Evolutionary conservation across 257 asterid species (phyloP).

Genomic region (Paraleonurus japonicus): DNA sequence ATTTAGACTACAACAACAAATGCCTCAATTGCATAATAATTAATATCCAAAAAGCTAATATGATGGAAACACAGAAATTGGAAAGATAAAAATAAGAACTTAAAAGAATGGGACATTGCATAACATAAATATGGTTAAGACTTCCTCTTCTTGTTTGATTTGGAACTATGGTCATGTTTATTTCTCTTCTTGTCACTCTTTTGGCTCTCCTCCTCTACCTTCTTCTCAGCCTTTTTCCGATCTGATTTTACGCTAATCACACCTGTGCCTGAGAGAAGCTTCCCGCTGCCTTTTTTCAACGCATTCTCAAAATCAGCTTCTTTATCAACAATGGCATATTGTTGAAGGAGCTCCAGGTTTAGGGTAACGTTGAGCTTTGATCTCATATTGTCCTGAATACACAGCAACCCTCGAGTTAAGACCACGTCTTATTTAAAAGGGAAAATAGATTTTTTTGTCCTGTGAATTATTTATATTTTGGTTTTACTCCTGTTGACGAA

Average conservation of each 20-base stretch:
- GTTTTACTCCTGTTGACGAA: no score
- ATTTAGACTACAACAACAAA: background rate
- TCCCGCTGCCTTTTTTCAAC: slow-evolving; percentile 53
- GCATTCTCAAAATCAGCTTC: slow-evolving; percentile 78
- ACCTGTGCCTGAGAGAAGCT: slow-evolving; percentile 44
- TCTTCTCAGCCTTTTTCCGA: slow-evolving; percentile 39
- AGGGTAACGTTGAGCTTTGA: slow-evolving; percentile 41
- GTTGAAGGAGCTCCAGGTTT: slow-evolving; percentile 67
- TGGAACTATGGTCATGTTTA: slow-evolving; percentile 49
- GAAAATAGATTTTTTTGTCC: no score
- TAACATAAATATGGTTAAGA: slow-evolving; percentile 7
- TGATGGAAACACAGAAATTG: background rate
- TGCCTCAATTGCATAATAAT: background rate
- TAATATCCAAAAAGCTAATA: background rate
- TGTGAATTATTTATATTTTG: no score
- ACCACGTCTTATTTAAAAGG: background rate
- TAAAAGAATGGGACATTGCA: background rate
- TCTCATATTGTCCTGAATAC: slow-evolving; percentile 55
- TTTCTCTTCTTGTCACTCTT: slow-evolving; percentile 52
- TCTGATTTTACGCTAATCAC: slow-evolving; percentile 64
- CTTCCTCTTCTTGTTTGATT: slow-evolving; percentile 65
- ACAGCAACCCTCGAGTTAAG: background rate
- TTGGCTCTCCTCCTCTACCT: slow-evolving; percentile 27
- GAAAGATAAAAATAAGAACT: background rate
- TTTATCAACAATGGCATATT: slow-evolving; percentile 63